Evolutionary conservation across 179 eudicot genomes (phyloP), one percentile per base, ranked within the genome.

Genomic region (Patellifolia procumbens): DNA sequence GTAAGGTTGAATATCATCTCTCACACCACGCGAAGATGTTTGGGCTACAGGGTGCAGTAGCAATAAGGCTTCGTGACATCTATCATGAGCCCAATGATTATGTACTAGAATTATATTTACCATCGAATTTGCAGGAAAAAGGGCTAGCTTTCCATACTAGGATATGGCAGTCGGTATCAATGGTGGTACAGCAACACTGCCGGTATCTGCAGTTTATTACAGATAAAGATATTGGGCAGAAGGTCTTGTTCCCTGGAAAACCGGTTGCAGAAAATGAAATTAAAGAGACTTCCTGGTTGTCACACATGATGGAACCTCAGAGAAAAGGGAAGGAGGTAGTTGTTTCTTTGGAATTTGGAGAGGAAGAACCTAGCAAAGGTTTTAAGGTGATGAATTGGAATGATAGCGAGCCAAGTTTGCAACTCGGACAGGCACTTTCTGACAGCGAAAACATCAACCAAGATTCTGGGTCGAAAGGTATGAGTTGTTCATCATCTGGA

Each of bases 61-160:
- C 97, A 39, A 83, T 92, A 67, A 83, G 79, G 59, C 80, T 91
- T 35, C 81, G 82, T 15, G 84, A 83, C 81, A 75, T 83, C 28
- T 80, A 80, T 71, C 81, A 84, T 13, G 90, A 81, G 59, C 52
- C 49, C 11, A 80, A 75, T 37, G 87, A 85, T 74, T 92, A 83
- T 72, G 85, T 91, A 19, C 32, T 92, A 82, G 97, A 92, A 75
- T 87, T 92, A 70, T 88, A 91, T 74, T 75, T 92, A 28, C 97
- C 96, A 15, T 64, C 73, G 5, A 82, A 84, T 48, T 79, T 82
- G 74, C 76, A 73, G 60, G 87, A 87, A 70, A 74, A 75, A 11
- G 86, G 79, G 42, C 49, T 81, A 55, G 68, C 69, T 61, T 76
- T 83, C 48, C 86, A 85, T 65, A 35, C 60, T 66, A 80, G 46